phyloP scores from a whole-genome alignment of 1,284 basidiomycete genomes.

The Microbotryum saponariae region DNA sequence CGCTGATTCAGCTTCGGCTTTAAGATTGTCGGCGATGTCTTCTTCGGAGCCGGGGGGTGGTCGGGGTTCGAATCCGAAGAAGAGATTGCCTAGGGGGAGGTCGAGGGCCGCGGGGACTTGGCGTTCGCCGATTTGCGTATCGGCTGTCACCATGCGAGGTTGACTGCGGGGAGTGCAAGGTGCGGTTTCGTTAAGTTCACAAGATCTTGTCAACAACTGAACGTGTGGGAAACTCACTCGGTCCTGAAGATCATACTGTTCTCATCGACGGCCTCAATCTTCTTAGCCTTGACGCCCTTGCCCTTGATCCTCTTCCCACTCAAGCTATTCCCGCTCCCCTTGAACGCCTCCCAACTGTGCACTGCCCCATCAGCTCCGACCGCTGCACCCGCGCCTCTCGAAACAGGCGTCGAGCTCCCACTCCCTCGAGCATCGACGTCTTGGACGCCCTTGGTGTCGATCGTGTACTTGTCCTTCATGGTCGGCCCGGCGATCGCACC shows the following conservation, averaged over 20 bases:
- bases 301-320: constrained; percentile 83
- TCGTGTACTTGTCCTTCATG: constrained; percentile 96
- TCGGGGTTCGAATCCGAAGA: constrained; percentile 66
- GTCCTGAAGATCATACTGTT: constrained; percentile 80
- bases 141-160: constrained; percentile 75
- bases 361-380: constrained; percentile 47
- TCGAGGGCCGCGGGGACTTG: constrained; percentile 84
- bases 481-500: constrained; percentile 73
- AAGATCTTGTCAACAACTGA: background rate
- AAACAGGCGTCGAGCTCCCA: constrained; percentile 32
- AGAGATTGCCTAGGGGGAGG: constrained; percentile 83
- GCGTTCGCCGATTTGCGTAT: constrained; percentile 59
- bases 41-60: constrained; percentile 25
- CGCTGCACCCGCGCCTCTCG: constrained; percentile 4
- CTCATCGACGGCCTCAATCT: constrained; percentile 67
- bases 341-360: constrained; percentile 76
- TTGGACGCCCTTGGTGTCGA: constrained; percentile 54
- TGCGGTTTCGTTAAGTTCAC: no score
- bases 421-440: constrained; percentile 36
- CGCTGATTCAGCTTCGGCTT: background rate
- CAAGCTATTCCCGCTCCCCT: constrained; percentile 81
- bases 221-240: constrained; percentile 54
- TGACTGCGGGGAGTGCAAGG: constrained; percentile 49
- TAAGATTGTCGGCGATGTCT: constrained; percentile 13
- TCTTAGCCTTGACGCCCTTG: constrained; percentile 74